Evolutionary conservation across 768 basidiomycete genomes (phyloP).

Genomic region (Leucocoprinus sp.): DNA sequence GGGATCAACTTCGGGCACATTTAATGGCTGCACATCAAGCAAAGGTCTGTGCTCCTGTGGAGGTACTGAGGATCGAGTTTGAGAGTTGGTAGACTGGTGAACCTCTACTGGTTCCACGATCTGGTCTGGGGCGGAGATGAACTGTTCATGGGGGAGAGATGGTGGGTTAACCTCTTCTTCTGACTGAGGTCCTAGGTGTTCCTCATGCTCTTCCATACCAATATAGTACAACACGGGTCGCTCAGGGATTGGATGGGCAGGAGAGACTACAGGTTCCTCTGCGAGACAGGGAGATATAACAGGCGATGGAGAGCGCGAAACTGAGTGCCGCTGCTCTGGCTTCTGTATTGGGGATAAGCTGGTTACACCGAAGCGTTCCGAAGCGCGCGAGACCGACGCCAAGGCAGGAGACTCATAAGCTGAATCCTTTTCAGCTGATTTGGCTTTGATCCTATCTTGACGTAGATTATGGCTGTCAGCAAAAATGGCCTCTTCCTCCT

Average conservation of each 20-base stretch:
- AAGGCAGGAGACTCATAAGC: conserved; percentile 5
- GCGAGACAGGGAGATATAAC: not conserved
- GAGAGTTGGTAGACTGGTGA: not conserved
- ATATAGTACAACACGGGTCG: not conserved
- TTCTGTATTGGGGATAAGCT: not conserved
- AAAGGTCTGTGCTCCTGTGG: conserved; percentile 4
- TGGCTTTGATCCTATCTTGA: conserved; percentile 6
- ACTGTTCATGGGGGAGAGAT: not conserved
- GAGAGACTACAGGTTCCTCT: not conserved
- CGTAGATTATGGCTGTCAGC: not conserved
- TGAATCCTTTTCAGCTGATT: not conserved
- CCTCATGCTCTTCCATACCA: not conserved
- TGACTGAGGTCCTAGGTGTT: not conserved
- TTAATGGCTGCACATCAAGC: not conserved
- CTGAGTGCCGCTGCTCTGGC: not conserved
- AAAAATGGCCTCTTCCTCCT: conserved; percentile 3
- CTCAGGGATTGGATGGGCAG: not conserved
- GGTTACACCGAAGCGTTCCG: not conserved
- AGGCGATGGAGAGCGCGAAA: conserved; percentile 4
- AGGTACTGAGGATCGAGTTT: not conserved
- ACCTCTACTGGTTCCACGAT: not conserved
- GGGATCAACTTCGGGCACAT: conserved; percentile 1
- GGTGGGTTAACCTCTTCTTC: not conserved
- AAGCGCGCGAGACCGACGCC: conserved; percentile 3
- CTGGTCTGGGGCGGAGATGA: not conserved